phyloP scores from a whole-genome alignment of 768 basidiomycete species.

The Coprinopsis strossmayeri region DNA sequence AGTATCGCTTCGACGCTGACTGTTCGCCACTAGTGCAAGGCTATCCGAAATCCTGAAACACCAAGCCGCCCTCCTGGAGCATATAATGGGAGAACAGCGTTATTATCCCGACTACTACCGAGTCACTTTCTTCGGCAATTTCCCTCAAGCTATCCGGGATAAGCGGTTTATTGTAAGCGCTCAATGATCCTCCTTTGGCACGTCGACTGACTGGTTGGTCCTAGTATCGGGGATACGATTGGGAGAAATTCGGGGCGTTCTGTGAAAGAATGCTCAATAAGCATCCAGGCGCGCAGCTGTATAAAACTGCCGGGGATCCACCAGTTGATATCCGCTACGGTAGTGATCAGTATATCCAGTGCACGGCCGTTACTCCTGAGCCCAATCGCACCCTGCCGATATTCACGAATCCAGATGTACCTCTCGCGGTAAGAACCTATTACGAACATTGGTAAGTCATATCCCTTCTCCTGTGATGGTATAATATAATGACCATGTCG shows the following conservation, averaged over 20 bases:
- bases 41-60: slow-evolving; percentile 82
- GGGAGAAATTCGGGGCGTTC: slow-evolving; percentile 88
- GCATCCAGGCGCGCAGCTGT: slow-evolving; percentile 76
- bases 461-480: not conserved
- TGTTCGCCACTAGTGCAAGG: slow-evolving; percentile 45
- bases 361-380: slow-evolving; percentile 79
- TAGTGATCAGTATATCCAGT: slow-evolving; percentile 81
- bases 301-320: slow-evolving; percentile 71
- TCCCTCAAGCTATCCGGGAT: slow-evolving; percentile 76
- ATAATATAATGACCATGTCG: not conserved
- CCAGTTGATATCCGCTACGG: slow-evolving; percentile 76
- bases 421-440: slow-evolving; percentile 71
- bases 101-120: slow-evolving; percentile 92
- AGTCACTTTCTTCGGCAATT: slow-evolving; percentile 90
- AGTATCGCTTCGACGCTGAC: slow-evolving; percentile 9
- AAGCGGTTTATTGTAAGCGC: slow-evolving; percentile 83
- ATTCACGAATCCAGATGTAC: slow-evolving; percentile 82
- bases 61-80: slow-evolving; percentile 82
- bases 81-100: slow-evolving; percentile 76
- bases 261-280: slow-evolving; percentile 91
- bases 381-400: slow-evolving; percentile 72
- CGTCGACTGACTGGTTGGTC: slow-evolving; percentile 7
- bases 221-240: slow-evolving; percentile 90
- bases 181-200: not conserved
- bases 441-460: slow-evolving; percentile 71